phyloP scores from a whole-genome alignment of 371 early-diverging fungal genomes.

The Gilbertella persicaria region DNA sequence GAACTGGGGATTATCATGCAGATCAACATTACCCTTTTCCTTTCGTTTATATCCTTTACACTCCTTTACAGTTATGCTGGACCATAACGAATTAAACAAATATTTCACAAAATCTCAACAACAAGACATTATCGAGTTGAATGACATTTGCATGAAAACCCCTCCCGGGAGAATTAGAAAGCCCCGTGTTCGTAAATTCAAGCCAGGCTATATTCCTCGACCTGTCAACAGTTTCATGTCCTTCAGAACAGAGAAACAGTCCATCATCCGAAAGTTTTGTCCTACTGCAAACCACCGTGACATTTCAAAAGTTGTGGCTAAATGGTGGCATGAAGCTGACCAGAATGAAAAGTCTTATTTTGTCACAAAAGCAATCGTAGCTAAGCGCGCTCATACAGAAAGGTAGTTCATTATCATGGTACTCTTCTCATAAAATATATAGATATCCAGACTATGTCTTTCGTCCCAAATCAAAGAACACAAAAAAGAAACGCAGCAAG shows the following conservation, averaged over 20 bases:
- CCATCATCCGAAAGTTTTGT: conserved; percentile 55
- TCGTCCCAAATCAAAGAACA: conserved; percentile 63
- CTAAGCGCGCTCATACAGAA: conserved; percentile 56
- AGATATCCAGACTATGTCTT: conserved; percentile 75
- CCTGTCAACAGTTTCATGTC: conserved; percentile 66
- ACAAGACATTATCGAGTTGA: conserved; percentile 13
- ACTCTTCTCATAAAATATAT: conserved; percentile 1
- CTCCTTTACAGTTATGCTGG: conserved; percentile 9
- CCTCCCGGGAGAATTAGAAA: conserved; percentile 17
- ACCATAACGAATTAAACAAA: conserved; percentile 4
- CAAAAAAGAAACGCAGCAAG: not conserved
- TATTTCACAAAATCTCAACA: conserved; percentile 10
- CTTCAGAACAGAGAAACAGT: conserved; percentile 66
- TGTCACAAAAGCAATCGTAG: conserved; percentile 53
- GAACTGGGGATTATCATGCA: not conserved
- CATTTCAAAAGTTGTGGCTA: conserved; percentile 64
- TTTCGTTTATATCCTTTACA: conserved; percentile 4
- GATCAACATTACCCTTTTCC: not conserved
- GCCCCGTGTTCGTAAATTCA: conserved; percentile 19
- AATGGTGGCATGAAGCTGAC: conserved; percentile 65
- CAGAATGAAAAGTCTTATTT: conserved; percentile 55
- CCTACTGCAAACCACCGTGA: conserved; percentile 69
- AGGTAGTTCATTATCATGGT: conserved; percentile 53
- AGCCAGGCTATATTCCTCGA: conserved; percentile 41
- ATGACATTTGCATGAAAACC: not conserved